Percentiles rank a stretch among this genome's conserved stretches.
These are phyloP conservation scores for Globisporangium emineosum DNA, from an alignment of 352 stramenopile genomes.

Conservation along the genomic window DNA sequence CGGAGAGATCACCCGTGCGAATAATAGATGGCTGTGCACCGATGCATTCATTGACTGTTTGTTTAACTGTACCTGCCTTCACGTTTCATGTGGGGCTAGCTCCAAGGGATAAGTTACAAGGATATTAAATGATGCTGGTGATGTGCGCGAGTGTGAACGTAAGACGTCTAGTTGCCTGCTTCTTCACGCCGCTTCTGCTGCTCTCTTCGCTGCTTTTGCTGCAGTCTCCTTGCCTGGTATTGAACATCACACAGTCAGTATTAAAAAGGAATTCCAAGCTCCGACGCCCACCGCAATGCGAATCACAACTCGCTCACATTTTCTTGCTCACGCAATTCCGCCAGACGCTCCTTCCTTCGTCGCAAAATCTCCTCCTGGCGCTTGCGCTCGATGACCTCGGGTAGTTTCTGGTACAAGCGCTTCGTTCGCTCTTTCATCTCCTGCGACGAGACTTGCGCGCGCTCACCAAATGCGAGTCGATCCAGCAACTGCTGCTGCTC, in stretches of 20 bases:
- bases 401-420: constrained; percentile 64
- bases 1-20: background rate
- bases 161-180: constrained; percentile 1
- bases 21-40: background rate
- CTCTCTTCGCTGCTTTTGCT: constrained; percentile 51
- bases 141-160: background rate
- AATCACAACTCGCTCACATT: constrained; percentile 33
- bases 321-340: constrained; percentile 68
- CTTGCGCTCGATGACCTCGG: constrained; percentile 70
- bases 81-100: background rate
- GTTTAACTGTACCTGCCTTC: background rate
- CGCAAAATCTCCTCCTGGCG: constrained; percentile 70
- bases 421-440: constrained; percentile 72
- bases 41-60: background rate
- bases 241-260: background rate
- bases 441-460: constrained; percentile 48
- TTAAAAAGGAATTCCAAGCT: background rate
- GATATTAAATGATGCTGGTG: background rate
- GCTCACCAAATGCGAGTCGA: constrained; percentile 46
- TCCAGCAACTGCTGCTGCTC: constrained; percentile 34
- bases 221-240: constrained; percentile 41
- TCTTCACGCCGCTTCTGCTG: constrained; percentile 19
- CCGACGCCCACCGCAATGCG: too few relatives aligned
- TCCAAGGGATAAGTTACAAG: background rate
- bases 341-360: constrained; percentile 54